phyloP scores from a whole-genome alignment of 2,329 filamentous ascomycete genomes.

The Epichloe typhina region DNA sequence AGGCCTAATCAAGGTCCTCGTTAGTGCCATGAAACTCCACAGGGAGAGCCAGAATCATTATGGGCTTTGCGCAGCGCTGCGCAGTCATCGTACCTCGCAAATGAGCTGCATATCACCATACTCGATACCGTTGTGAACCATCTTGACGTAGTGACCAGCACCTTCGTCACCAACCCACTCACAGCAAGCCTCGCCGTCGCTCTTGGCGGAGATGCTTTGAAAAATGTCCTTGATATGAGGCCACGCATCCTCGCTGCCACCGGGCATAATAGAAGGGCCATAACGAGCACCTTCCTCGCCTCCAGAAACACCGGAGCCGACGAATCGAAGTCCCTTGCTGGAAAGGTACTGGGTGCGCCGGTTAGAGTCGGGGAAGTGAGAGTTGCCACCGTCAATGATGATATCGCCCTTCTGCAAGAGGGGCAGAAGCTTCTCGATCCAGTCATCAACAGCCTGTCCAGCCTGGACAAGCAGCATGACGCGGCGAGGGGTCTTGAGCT shows the following conservation, averaged over 20 bases:
- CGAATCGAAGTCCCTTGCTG: slow-evolving; percentile 82
- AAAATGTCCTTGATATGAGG: slow-evolving; percentile 98
- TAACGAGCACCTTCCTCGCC: slow-evolving; percentile 98
- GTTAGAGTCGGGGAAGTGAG: slow-evolving; percentile 98
- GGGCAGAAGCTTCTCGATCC: slow-evolving; percentile 89
- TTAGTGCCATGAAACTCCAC: background rate
- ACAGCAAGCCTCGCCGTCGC: slow-evolving; percentile 92
- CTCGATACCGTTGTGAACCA: slow-evolving; percentile 99
- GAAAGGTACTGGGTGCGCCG: slow-evolving; percentile 83
- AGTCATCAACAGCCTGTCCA: slow-evolving; percentile 93
- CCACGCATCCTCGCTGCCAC: slow-evolving; percentile 97
- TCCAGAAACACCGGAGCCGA: slow-evolving; percentile 94
- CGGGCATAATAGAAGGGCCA: slow-evolving; percentile 95
- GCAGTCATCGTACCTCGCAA: slow-evolving; percentile 60
- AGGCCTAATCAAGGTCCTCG: slow-evolving; percentile 48
- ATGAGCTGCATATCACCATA: slow-evolving; percentile 99
- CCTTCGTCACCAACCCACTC: slow-evolving; percentile 99
- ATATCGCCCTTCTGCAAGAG: slow-evolving; percentile 80
- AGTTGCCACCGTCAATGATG: slow-evolving; percentile 98
- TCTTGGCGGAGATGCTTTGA: slow-evolving; percentile 96
- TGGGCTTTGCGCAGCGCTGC: background rate
- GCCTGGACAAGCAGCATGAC: slow-evolving; percentile 99
- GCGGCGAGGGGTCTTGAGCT: slow-evolving; percentile 93
- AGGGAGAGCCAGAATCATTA: background rate
- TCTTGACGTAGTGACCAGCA: slow-evolving; percentile 99